Evolutionary conservation across 352 stramenopile genomes (phyloP), one percentile per base, ranked within the genome.

Genomic region (Phytophthora podocarpi): DNA sequence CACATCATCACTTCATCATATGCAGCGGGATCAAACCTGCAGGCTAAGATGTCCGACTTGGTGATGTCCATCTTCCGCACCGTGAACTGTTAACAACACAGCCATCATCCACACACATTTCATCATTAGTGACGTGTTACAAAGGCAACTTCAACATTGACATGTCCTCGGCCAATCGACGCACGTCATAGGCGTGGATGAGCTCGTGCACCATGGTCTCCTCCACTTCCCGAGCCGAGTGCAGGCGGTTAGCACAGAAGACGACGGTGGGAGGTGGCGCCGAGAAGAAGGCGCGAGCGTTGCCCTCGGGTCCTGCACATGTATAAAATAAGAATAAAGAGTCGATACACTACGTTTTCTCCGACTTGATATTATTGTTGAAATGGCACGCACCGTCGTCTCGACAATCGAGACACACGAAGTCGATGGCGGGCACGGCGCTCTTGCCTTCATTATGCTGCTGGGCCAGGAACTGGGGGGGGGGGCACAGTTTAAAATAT

Each of bases 61-160:
- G 85, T 91, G 54, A 94, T 91, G 59, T 94, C 85, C 85, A 94
- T 94, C 56, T 89, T 81, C 21, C 85, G 82, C 51, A 94, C 85
- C 0, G 80, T 88, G 50, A 91, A 94, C 85, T 94, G 43, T n/a
- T 20, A 51, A 20, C 20, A 51, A 2, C n/a, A 5, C 6, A n/a
- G n/a, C n/a, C n/a, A n/a, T n/a, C n/a, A 16, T 15, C 13, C 4
- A 21, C 31, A 54, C 10, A 50, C 1, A 23, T 30, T 40, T 21
- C 16, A 35, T 55, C 20, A 66, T 23, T 18, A 55, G 9, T 49
- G 34, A 61, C 47, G 21, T n/a, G 12, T 40, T 15, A 40, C 20
- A 26, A 12, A 24, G n/a, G 15, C 54, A 62, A 39, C 55, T 45
- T 68, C 57, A 53, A 40, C 31, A 28, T 16, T 0, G 8, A 8